Conservation (phyloP, 176 grass and related monocot species). For the Bothriochloa decipiens region DNA sequence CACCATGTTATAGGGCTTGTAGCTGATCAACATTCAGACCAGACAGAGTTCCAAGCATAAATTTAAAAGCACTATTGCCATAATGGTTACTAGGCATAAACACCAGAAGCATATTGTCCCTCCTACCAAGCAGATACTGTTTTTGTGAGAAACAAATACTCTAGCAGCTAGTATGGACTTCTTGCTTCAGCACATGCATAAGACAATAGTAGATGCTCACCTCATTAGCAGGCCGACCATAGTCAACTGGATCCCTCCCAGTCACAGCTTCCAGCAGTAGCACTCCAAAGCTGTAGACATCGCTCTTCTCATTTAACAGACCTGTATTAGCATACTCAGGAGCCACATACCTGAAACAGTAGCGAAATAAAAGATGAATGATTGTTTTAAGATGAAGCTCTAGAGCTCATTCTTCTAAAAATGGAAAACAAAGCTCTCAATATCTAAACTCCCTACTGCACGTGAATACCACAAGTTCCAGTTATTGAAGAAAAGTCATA, state of each 20-base stretch:
- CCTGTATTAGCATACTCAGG: slow-evolving; percentile 86
- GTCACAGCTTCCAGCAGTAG: slow-evolving; percentile 74
- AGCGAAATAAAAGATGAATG: background rate
- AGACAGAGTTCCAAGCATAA: background rate
- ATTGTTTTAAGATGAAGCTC: background rate
- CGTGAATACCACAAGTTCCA: background rate
- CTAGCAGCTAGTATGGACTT: background rate
- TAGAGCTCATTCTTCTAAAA: background rate
- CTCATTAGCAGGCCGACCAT: slow-evolving; percentile 70
- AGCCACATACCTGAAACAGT: slow-evolving; percentile 71
- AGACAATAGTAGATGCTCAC: slow-evolving; percentile 30
- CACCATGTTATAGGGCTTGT: background rate
- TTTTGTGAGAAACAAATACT: background rate
- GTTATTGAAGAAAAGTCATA: background rate
- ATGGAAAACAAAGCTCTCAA: background rate
- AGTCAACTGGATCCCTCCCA: slow-evolving; percentile 82
- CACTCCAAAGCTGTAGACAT: slow-evolving; percentile 81
- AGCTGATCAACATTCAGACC: background rate
- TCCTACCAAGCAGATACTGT: background rate
- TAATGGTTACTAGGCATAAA: background rate
- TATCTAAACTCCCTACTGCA: background rate
- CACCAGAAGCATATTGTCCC: background rate
- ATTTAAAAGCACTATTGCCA: background rate
- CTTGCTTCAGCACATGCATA: slow-evolving; percentile 1
- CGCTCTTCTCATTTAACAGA: slow-evolving; percentile 79